Evolutionary conservation across 2,329 filamentous ascomycete species (phyloP).

Genomic region (Lasiodiplodia hormozganensis): DNA sequence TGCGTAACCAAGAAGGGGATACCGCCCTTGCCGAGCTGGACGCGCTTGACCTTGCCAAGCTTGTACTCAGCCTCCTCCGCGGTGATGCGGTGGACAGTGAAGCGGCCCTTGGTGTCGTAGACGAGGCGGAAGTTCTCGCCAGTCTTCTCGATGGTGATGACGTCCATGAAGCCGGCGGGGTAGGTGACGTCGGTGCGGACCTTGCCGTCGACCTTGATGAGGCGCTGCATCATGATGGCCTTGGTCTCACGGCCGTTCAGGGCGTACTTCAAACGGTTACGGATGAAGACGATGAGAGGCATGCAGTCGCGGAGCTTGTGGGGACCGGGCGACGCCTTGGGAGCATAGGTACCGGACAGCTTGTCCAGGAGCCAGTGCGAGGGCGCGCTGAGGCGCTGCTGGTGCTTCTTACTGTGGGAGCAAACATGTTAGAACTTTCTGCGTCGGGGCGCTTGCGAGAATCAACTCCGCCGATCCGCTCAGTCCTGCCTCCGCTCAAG

Average conservation of each 20-base stretch:
- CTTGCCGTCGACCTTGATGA: slow-evolving; percentile 99
- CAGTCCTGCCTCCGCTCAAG: slow-evolving; percentile 7
- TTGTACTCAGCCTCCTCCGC: slow-evolving; percentile 99
- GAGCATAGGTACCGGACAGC: slow-evolving; percentile 81
- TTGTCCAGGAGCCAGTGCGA: slow-evolving; percentile 99
- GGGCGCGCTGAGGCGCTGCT: slow-evolving; percentile 99
- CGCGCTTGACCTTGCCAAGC: slow-evolving; percentile 99
- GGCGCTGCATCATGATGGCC: slow-evolving; percentile 98
- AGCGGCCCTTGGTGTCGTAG: slow-evolving; percentile 99
- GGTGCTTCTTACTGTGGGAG: slow-evolving; percentile 87
- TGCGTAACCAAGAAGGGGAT: slow-evolving; percentile 99
- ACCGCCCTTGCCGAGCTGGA: slow-evolving; percentile 98
- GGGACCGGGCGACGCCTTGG: slow-evolving; percentile 80
- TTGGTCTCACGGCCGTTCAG: slow-evolving; percentile 98
- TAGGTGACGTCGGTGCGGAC: slow-evolving; percentile 98
- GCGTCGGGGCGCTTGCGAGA: neutral
- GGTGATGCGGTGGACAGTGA: slow-evolving; percentile 99
- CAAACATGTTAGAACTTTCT: slow-evolving; percentile 7
- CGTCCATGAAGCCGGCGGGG: slow-evolving; percentile 99
- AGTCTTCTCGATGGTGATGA: slow-evolving; percentile 99
- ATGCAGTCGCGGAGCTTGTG: slow-evolving; percentile 99
- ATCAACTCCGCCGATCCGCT: neutral
- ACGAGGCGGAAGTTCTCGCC: slow-evolving; percentile 99
- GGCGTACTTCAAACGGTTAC: slow-evolving; percentile 96
- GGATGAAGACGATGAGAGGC: slow-evolving; percentile 98